Evolutionary conservation across 2,329 filamentous ascomycete species (phyloP).

Genomic region (Xylaria sp.): DNA sequence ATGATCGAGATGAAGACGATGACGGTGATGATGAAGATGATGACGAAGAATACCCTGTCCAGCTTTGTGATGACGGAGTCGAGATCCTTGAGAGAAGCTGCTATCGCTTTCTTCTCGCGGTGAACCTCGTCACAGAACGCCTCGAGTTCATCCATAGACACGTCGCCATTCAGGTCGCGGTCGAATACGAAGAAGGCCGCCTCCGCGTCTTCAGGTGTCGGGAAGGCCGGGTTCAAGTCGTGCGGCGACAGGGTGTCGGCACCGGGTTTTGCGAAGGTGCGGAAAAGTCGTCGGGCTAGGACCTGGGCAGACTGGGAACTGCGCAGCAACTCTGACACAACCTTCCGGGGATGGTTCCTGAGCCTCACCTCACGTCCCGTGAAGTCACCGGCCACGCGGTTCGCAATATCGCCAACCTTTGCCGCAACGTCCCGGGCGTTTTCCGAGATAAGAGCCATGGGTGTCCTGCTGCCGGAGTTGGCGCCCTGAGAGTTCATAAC

Average conservation of each 20-base stretch:
- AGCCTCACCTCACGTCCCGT: slow-evolving; percentile 74
- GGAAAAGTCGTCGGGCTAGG: slow-evolving; percentile 83
- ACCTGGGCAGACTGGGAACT: slow-evolving; percentile 77
- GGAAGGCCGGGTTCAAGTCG: slow-evolving; percentile 78
- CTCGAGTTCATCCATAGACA: slow-evolving; percentile 93
- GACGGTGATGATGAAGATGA: slow-evolving; percentile 78
- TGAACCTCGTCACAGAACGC: slow-evolving; percentile 93
- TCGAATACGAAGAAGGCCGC: slow-evolving; percentile 92
- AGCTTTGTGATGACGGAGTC: slow-evolving; percentile 92
- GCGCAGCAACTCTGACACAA: slow-evolving; percentile 76
- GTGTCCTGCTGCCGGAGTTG: slow-evolving; percentile 69
- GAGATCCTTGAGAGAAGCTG: slow-evolving; percentile 89
- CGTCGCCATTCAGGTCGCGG: slow-evolving; percentile 95
- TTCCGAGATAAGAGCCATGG: slow-evolving; percentile 71
- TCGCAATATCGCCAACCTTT: slow-evolving; percentile 83
- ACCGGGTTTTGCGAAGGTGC: slow-evolving; percentile 76
- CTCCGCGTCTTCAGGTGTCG: slow-evolving; percentile 82
- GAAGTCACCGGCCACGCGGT: slow-evolving; percentile 80
- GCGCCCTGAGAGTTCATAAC: slow-evolving; percentile 49
- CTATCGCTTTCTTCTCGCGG: slow-evolving; percentile 92
- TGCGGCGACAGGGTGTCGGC: slow-evolving; percentile 77
- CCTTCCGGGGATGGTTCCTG: slow-evolving; percentile 76
- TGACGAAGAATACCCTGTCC: slow-evolving; percentile 84
- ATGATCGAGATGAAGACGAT: slow-evolving; percentile 89
- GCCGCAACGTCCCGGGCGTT: slow-evolving; percentile 75